Percentiles rank a stretch among this genome's conserved stretches.
Evolutionary conservation across 1,284 basidiomycete species (phyloP).

Genomic region (Pisolithus thermaeus): DNA sequence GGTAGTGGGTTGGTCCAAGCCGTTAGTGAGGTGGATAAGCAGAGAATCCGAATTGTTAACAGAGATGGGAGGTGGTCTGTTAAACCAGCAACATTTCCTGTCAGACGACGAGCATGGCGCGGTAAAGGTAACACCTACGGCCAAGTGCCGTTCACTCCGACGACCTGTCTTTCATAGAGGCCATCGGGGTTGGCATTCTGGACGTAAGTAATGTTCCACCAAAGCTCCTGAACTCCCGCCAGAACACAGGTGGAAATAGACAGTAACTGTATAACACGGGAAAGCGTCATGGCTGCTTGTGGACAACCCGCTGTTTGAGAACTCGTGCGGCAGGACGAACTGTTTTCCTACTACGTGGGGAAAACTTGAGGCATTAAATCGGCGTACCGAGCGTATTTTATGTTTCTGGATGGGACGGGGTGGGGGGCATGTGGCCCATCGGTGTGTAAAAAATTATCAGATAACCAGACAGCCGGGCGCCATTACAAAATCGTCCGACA

Average conservation of each 20-base stretch:
- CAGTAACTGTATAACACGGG: slow-evolving; percentile 15
- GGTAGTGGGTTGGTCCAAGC: slow-evolving; percentile 54
- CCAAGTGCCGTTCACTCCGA: slow-evolving; percentile 90
- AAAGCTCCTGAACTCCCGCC: slow-evolving; percentile 59
- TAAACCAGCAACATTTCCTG: neutral
- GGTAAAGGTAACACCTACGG: slow-evolving; percentile 52
- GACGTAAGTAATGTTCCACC: slow-evolving; percentile 81
- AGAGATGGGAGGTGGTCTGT: slow-evolving; percentile 73
- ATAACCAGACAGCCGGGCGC: slow-evolving; percentile 6
- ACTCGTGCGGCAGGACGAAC: neutral
- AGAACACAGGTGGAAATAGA: slow-evolving; percentile 33
- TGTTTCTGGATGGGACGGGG: neutral
- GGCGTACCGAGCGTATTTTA: neutral
- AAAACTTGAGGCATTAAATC: too few species aligned
- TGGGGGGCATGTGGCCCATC: slow-evolving; percentile 7
- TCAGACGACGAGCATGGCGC: neutral
- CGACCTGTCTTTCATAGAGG: slow-evolving; percentile 63
- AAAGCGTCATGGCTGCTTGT: slow-evolving; percentile 6
- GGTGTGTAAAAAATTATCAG: slow-evolving; percentile 12
- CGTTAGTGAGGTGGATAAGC: slow-evolving; percentile 72
- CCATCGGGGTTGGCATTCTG: slow-evolving; percentile 72
- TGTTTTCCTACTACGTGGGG: neutral
- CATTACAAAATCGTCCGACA: neutral
- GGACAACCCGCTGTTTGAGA: neutral
- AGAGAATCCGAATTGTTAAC: slow-evolving; percentile 71